Evolutionary conservation across 1,284 basidiomycete species (phyloP).

Genomic region (Ganoderma sp.): DNA sequence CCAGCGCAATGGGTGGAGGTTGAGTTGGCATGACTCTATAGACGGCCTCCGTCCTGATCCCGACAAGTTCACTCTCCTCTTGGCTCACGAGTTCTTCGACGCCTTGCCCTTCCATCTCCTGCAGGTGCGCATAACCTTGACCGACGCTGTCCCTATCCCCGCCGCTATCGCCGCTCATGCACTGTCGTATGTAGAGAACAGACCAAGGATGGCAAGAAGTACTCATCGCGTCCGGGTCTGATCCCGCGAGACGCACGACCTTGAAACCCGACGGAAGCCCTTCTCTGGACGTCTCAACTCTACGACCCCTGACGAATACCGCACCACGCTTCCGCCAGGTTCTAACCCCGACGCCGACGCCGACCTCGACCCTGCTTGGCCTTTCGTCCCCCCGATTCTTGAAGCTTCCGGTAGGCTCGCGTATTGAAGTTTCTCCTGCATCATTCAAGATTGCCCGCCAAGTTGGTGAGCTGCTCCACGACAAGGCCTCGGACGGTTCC

Average conservation of each 20-base stretch:
- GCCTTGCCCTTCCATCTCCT: constrained; percentile 93
- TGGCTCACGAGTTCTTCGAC: constrained; percentile 99
- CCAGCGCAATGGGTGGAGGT: constrained; percentile 40
- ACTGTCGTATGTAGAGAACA: constrained; percentile 62
- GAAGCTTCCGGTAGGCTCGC: constrained; percentile 66
- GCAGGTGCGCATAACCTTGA: constrained; percentile 56
- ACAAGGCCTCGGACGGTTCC: constrained; percentile 26
- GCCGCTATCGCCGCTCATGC: not conserved
- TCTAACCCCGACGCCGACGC: constrained; percentile 68
- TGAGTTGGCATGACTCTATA: constrained; percentile 81
- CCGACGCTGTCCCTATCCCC: constrained; percentile 26
- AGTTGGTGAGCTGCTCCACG: constrained; percentile 66
- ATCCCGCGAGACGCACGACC: constrained; percentile 38
- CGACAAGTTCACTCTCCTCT: constrained; percentile 80
- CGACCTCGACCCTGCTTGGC: constrained; percentile 71
- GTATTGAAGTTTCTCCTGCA: constrained; percentile 80
- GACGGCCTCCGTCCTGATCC: constrained; percentile 64
- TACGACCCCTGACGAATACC: constrained; percentile 21
- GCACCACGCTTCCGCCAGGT: constrained; percentile 64
- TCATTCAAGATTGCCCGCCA: constrained; percentile 71
- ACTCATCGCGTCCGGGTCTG: constrained; percentile 61
- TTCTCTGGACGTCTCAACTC: constrained; percentile 25
- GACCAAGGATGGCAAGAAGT: constrained; percentile 89
- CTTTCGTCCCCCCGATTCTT: constrained; percentile 75
- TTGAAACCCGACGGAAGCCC: constrained; percentile 32